Base-by-base conservation (phyloP, 176 grass and related monocot species). In the Carex pumila region DNA sequence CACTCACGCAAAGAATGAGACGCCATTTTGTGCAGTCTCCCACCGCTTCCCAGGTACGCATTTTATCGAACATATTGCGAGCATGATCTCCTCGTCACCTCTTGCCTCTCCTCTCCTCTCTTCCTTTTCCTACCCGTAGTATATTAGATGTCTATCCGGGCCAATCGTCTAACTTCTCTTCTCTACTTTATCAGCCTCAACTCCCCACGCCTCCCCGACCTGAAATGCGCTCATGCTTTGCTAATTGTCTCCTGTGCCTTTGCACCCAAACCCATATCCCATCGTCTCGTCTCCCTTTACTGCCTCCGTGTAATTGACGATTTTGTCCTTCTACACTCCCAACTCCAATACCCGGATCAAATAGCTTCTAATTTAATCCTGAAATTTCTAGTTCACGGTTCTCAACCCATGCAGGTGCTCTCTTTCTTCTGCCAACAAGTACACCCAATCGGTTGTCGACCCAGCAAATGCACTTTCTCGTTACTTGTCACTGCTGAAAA, bases 361-460 rank as follows among this genome's bases (percentile, higher is more conserved):
- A 21, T 83, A 18, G 21, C 84, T 58, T 70, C 84, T 34, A 79
- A 71, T 45, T 31, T 79, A 56, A 30, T 86, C 37, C 17, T 90
- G 7, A 72, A 79, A 72, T 71, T 49, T 82, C 65, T 86, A 7
- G 59, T 71, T 29, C 84, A 71, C 34, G 69, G 80, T 29, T 83
- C 59, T 4, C 55, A 70, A 19, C 71, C 84, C 8, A 31, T 22
- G 4, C 36, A 68, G 12, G 80, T 68, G 9, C 45, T 90, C 84
- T 73, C 84, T 57, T 90, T 90, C 49, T 90, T 86, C 62, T 84
- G 56, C 84, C 79, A 56, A 3, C 79, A 83, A 9, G 88, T 21
- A 43, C 70, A 90, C 25, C 80, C 80, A 12, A n/a, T 71, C 61
- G 84, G 84, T 18, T 79, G 49, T 84, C 88, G 88, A 32, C 84